Base-by-base conservation (phyloP, 495 filamentous ascomycete species). In the Trichocladium antarcticum region DNA sequence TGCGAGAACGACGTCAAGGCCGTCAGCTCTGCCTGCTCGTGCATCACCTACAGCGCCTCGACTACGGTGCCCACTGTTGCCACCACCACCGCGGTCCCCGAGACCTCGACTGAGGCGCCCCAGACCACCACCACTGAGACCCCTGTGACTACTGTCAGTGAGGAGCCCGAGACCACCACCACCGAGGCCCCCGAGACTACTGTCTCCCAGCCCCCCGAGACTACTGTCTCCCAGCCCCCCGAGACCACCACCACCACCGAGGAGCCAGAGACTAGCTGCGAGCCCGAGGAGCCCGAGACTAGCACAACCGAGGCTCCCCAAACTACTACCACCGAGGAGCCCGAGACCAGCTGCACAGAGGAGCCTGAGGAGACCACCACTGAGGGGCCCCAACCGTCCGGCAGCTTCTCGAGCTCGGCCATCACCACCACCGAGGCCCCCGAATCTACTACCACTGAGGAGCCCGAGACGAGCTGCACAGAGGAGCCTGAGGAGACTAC, bases 1-100 rank as follows among this genome's bases (percentile, higher is more conserved):
- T 64, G 61, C 45, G 42, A 42, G 9, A 24, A 22, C 35, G 32
- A 56, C 36, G 47, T 56, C 42, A 11, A 21, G n/a, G 50, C 31
- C 17, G 57, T 64, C 36, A 63, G 57, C 57, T 66, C 63, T 36
- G 65, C 63, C 37, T 68, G 65, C 59, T 66, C 63, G 31, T 68
- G 65, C 57, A 55, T 68, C 51, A 58, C 59, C 40, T 68, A 65
- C 50, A 52, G 54, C 11, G 39, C 55, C 24, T 52, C 59, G 7
- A 15, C 50, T 27, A 57, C 55, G 15, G 19, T 11, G 37, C 28
- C 9, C 15, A 37, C 19, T 6, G 27, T 17, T 5, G 45, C 49
- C 20, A 28, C 45, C 29, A 36, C 21, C 22, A 35, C 43, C 32
- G 15, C 31, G 24, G 22, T 8, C 17, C 45, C 21, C 7, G 12